Conservation (phyloP, 2,329 filamentous ascomycete species). For the Waltergamsia citrina region DNA sequence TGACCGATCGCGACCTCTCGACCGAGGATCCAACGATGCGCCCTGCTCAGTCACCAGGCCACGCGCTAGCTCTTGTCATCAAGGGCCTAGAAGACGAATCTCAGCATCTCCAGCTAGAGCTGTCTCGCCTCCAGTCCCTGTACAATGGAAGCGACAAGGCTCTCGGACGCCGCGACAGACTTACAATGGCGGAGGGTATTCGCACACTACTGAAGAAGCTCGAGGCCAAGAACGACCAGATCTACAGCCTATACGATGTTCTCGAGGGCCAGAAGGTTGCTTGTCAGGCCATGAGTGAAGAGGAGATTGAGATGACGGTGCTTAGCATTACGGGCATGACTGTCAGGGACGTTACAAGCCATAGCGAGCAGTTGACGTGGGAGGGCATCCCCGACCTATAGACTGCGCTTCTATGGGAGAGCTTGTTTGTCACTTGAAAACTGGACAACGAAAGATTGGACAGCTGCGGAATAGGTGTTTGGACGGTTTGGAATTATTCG, state of each 20-base stretch:
- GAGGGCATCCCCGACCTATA: constrained; percentile 23
- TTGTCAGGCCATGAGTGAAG: constrained; percentile 52
- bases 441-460: background rate
- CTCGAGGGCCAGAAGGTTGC: constrained; percentile 67
- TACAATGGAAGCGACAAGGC: constrained; percentile 61
- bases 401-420: background rate
- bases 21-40: constrained; percentile 48
- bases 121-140: constrained; percentile 49
- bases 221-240: constrained; percentile 67
- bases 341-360: constrained; percentile 26
- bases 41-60: constrained; percentile 57
- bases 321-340: constrained; percentile 40
- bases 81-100: constrained; percentile 76
- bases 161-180: constrained; percentile 54
- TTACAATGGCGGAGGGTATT: constrained; percentile 50
- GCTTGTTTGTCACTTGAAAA: background rate
- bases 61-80: constrained; percentile 73
- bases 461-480: background rate
- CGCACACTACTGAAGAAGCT: constrained; percentile 51
- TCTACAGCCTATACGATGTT: constrained; percentile 78
- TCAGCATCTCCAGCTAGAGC: constrained; percentile 61
- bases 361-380: constrained; percentile 30
- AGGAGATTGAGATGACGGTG: constrained; percentile 56
- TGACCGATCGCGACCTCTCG: constrained; percentile 48
- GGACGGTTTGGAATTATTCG: background rate